These are phyloP conservation scores for Trichophyton rubrum DNA, from an alignment of 2,329 filamentous ascomycete genomes.

Conservation along the genomic window DNA sequence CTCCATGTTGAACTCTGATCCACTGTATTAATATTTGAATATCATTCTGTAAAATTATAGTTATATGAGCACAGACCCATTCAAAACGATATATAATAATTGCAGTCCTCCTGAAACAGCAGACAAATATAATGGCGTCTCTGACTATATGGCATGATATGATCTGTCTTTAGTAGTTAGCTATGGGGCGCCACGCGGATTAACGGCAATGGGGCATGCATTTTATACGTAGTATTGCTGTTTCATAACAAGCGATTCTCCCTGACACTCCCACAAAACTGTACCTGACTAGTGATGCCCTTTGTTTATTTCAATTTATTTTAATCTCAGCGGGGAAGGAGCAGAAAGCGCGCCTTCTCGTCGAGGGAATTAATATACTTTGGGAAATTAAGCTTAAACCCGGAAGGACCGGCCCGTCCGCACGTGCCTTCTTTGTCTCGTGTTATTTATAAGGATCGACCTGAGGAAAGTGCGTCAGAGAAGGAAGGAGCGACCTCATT, in stretches of 20 bases:
- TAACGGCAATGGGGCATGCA: background rate
- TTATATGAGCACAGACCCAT: background rate
- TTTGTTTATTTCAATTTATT: background rate
- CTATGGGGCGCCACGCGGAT: background rate
- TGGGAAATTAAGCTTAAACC: constrained; percentile 2
- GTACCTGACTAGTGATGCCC: too few relatives aligned
- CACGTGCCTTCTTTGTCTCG: background rate
- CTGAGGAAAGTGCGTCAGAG: background rate
- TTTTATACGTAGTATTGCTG: background rate
- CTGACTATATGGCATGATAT: too few relatives aligned
- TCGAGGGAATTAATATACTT: background rate
- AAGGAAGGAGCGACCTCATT: too few relatives aligned
- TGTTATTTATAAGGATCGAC: background rate
- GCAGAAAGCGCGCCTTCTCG: background rate
- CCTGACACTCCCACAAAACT: too few relatives aligned
- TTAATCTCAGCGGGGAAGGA: background rate
- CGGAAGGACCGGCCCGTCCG: background rate
- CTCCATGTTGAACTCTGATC: background rate
- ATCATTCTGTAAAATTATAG: background rate
- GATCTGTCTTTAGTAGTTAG: too few relatives aligned
- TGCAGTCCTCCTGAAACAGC: too few relatives aligned
- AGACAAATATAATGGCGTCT: too few relatives aligned
- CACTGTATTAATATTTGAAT: background rate
- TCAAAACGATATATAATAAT: too few relatives aligned
- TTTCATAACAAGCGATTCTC: background rate